These are phyloP conservation scores for Mycena floridula DNA, from an alignment of 768 basidiomycete species.

Conservation along the genomic window DNA sequence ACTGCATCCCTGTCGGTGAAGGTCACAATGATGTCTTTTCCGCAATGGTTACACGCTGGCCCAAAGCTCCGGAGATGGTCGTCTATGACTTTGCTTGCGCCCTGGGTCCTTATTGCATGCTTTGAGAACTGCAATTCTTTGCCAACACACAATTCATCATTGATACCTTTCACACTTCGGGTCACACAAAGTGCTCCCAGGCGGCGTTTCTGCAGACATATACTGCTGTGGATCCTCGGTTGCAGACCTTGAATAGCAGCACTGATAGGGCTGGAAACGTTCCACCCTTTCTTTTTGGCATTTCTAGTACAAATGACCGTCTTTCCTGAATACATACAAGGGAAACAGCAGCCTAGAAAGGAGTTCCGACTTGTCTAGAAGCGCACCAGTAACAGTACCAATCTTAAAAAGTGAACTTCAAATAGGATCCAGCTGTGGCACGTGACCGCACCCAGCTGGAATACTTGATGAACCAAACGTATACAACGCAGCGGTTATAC, in stretches of 20 bases:
- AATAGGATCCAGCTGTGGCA: no score
- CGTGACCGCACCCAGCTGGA: no score
- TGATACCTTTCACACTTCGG: slow-evolving; percentile 13
- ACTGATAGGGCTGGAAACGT: slow-evolving; percentile 1
- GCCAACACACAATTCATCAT: slow-evolving; percentile 13
- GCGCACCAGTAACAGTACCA: no score
- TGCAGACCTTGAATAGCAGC: background rate
- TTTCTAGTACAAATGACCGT: no score
- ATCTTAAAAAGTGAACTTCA: no score
- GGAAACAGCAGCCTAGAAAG: no score
- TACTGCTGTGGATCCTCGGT: background rate
- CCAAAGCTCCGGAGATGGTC: slow-evolving; percentile 18
- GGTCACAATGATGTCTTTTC: slow-evolving; percentile 34
- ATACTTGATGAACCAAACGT: no score
- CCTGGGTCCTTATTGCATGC: slow-evolving; percentile 13
- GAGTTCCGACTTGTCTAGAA: no score
- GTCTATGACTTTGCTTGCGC: slow-evolving; percentile 24
- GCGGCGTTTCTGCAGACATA: background rate
- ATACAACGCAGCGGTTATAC: no score
- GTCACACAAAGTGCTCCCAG: slow-evolving; percentile 5
- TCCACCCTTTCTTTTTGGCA: no score
- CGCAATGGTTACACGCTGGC: slow-evolving; percentile 27
- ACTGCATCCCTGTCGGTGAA: slow-evolving; percentile 25
- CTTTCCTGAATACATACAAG: no score
- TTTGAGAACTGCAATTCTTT: slow-evolving; percentile 12